A percentile compares a stretch with the other conserved stretches of the same genome.
Conservation (phyloP, 2,329 filamentous ascomycete genomes). For the Leptographium wingfieldii region DNA sequence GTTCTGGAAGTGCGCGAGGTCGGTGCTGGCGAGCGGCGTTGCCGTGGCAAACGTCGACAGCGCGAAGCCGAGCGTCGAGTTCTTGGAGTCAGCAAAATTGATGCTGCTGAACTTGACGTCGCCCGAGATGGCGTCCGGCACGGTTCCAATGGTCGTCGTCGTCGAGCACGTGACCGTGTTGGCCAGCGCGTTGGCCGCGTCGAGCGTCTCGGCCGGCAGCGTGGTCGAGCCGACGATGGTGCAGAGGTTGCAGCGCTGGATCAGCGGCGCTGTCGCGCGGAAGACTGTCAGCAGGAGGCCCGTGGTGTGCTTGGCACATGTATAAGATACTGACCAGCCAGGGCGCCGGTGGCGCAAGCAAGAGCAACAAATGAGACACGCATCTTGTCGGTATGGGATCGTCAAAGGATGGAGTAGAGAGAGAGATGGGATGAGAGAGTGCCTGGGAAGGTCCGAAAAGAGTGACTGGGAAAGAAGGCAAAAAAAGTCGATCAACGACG, state of each 20-base stretch:
- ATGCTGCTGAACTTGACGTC: constrained; percentile 37
- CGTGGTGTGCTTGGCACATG: background rate
- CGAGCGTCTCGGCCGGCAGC: constrained; percentile 37
- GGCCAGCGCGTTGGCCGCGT: constrained; percentile 28
- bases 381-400: constrained; percentile 5
- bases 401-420: background rate
- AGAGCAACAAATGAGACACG: constrained; percentile 8
- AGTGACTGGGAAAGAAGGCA: background rate
- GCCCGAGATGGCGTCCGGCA: constrained; percentile 44
- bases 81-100: constrained; percentile 39
- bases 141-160: constrained; percentile 32
- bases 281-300: background rate
- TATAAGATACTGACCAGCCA: constrained; percentile 4
- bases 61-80: constrained; percentile 40
- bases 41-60: constrained; percentile 40
- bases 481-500: constrained; percentile 9
- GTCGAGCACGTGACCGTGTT: constrained; percentile 35
- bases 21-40: constrained; percentile 31
- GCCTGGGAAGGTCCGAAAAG: background rate
- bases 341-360: constrained; percentile 7
- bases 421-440: background rate
- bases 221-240: constrained; percentile 38
- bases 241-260: constrained; percentile 21
- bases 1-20: constrained; percentile 40
- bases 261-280: background rate